A percentile compares a stretch with the other conserved stretches of the same genome.
These are phyloP conservation scores for Auricularia heimuer DNA, from an alignment of 768 basidiomycete species.

Conservation along the genomic window DNA sequence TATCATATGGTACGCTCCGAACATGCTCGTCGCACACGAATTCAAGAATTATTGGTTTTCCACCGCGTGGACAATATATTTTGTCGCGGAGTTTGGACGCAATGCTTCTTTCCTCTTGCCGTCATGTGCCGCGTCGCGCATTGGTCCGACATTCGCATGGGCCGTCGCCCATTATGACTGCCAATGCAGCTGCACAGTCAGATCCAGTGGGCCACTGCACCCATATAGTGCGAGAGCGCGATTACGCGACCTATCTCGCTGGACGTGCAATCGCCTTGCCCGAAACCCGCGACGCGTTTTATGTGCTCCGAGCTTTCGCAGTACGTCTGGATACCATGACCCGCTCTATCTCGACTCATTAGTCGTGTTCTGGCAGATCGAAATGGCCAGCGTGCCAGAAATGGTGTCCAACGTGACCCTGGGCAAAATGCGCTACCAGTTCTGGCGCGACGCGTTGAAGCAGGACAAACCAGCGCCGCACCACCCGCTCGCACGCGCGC, in stretches of 20 bases:
- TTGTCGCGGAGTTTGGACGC: too few relatives aligned
- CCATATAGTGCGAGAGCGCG: constrained; percentile 62
- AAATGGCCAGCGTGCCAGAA: constrained; percentile 70
- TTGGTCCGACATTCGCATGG: too few relatives aligned
- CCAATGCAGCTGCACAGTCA: too few relatives aligned
- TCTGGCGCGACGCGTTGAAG: constrained; percentile 77
- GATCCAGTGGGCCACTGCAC: constrained; percentile 45
- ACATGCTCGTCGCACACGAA: too few relatives aligned
- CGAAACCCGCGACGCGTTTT: constrained; percentile 54
- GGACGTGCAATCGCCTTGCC: constrained; percentile 58
- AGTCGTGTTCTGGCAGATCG: constrained; percentile 37
- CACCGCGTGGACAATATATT: too few relatives aligned
- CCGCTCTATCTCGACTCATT: background rate
- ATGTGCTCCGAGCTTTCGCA: constrained; percentile 74
- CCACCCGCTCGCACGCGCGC: constrained; percentile 71
- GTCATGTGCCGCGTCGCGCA: too few relatives aligned
- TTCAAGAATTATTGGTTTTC: too few relatives aligned
- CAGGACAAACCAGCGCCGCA: constrained; percentile 66
- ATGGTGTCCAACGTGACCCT: constrained; percentile 60
- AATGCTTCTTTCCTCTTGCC: too few relatives aligned
- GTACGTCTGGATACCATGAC: constrained; percentile 36
- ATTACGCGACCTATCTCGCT: constrained; percentile 70
- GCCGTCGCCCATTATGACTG: too few relatives aligned
- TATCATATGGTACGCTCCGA: too few relatives aligned
- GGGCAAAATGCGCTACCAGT: constrained; percentile 79